phyloP scores from a whole-genome alignment of 345 rosid species.

The Eucalyptus curtisii region DNA sequence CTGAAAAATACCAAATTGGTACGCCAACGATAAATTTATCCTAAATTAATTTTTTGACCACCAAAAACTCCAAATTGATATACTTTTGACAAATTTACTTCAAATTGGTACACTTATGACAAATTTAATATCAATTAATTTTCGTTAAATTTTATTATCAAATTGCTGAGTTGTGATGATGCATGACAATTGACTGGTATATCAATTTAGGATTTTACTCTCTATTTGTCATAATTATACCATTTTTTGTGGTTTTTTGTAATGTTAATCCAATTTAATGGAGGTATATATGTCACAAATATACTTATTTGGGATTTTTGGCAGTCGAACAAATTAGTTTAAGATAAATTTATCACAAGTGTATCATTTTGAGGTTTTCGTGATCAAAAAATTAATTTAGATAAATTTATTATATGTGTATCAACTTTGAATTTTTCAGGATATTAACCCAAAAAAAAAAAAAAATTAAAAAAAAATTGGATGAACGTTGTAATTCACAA shows the following conservation, averaged over 20 bases:
- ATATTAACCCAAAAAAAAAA: fast-evolving
- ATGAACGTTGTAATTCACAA: no score
- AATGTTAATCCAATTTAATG: fast-evolving
- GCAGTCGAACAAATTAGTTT: fast-evolving
- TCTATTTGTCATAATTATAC: fast-evolving
- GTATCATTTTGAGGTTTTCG: fast-evolving
- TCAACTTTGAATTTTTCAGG: fast-evolving
- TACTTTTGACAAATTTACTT: no score
- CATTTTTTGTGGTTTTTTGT: no score
- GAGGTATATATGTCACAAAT: no score
- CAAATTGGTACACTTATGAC: fast-evolving
- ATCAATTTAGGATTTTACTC: fast-evolving
- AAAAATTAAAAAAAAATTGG: no score
- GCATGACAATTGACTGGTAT: fast-evolving
- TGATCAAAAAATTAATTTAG: fast-evolving
- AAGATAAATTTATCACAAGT: fast-evolving
- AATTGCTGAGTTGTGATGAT: fast-evolving
- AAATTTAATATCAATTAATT: no score
- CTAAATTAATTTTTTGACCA: no score
- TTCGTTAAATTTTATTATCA: fast-evolving
- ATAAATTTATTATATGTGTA: fast-evolving
- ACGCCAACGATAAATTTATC: fast-evolving
- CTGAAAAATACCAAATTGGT: fast-evolving
- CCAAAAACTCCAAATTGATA: fast-evolving
- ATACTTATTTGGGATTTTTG: fast-evolving